A percentile compares a stretch with the other conserved stretches of the same genome.
These are phyloP conservation scores for Auriscalpium microsporum DNA, from an alignment of 768 basidiomycete genomes.

Conservation along the genomic window DNA sequence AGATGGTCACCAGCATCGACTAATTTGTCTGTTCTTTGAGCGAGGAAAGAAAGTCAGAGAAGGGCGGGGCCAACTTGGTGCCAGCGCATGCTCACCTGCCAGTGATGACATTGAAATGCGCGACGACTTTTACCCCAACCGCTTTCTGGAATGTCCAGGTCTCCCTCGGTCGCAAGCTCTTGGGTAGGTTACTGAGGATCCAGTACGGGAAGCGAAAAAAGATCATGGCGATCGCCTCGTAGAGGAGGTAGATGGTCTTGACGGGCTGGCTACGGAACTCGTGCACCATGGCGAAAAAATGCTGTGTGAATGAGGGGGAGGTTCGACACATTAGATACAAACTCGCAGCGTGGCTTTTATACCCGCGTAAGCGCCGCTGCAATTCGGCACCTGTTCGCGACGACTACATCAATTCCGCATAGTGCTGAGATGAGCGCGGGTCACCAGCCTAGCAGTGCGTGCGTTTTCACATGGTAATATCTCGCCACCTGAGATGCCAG, in stretches of 20 bases:
- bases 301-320: too few relatives aligned
- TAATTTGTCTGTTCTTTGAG: not conserved
- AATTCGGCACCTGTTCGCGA: too few relatives aligned
- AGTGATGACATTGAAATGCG: not conserved
- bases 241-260: conserved; percentile 5
- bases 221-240: conserved; percentile 1
- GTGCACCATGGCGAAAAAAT: not conserved
- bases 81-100: not conserved
- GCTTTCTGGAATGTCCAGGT: conserved; percentile 4
- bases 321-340: too few relatives aligned
- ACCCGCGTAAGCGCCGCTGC: too few relatives aligned
- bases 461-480: too few relatives aligned
- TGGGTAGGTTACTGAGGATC: conserved; percentile 1
- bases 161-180: conserved; percentile 1
- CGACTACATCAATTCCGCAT: too few relatives aligned
- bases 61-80: not conserved
- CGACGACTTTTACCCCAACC: not conserved
- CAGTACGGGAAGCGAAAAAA: conserved; percentile 8
- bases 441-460: too few relatives aligned
- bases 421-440: too few relatives aligned
- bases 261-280: conserved; percentile 6
- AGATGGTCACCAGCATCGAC: conserved; percentile 2
- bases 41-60: too few relatives aligned
- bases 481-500: too few relatives aligned
- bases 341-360: too few relatives aligned